Conservation (phyloP, 805 yeast species). For the Candida berthetii region DNA sequence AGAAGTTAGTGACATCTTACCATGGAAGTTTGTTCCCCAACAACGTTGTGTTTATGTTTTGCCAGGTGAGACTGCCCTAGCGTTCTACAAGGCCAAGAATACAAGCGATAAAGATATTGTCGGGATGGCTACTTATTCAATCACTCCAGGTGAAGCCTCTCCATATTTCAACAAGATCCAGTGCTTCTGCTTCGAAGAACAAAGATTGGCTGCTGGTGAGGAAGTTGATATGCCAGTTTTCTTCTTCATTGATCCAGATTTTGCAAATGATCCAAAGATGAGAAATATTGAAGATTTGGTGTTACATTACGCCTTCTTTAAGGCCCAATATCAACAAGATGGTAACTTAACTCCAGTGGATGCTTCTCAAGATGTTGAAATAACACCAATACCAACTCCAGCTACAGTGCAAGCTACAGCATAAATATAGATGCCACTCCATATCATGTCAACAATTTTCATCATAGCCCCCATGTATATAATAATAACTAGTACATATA, state of each 20-base stretch:
- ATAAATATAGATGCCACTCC: neutral
- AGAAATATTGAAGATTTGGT: constrained; percentile 85
- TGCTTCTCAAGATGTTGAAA: constrained; percentile 16
- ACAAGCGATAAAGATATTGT: constrained; percentile 81
- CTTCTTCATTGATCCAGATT: constrained; percentile 95
- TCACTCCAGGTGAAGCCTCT: constrained; percentile 93
- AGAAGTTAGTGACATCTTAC: constrained; percentile 83
- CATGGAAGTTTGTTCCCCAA: constrained; percentile 94
- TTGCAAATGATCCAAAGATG: constrained; percentile 89
- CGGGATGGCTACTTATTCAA: constrained; percentile 98
- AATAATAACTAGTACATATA: too few species aligned
- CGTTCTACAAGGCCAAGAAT: constrained; percentile 90
- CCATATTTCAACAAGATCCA: constrained; percentile 96
- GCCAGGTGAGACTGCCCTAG: constrained; percentile 97
- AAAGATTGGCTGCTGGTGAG: constrained; percentile 87
- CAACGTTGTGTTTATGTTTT: constrained; percentile 88
- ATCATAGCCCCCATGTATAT: neutral
- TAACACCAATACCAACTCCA: constrained; percentile 15
- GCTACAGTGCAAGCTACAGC: neutral
- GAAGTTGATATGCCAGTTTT: constrained; percentile 99
- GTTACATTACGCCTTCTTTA: constrained; percentile 89
- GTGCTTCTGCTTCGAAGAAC: constrained; percentile 98
- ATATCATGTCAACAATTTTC: too few species aligned
- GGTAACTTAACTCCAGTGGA: constrained; percentile 26
- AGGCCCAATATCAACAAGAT: constrained; percentile 38